Percentiles rank a stretch among this genome's conserved stretches.
Evolutionary conservation across 495 filamentous ascomycete species (phyloP).

Genomic region (Hypoxylon crocopeplum): DNA sequence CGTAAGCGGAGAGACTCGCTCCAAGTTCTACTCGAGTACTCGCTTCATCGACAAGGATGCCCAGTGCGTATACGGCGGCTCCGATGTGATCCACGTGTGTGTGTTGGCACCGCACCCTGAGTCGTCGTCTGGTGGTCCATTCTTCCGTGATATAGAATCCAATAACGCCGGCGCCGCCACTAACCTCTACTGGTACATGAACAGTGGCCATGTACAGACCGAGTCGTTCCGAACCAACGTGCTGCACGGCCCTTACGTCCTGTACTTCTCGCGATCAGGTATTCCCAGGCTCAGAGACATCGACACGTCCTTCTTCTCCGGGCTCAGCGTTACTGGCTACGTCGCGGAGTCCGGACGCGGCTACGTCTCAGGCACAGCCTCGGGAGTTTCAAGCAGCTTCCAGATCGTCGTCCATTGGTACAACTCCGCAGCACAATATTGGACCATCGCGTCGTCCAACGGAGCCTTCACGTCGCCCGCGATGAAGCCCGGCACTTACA

Average conservation of each 20-base stretch:
- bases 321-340: slow-evolving; percentile 64
- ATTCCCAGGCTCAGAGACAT: slow-evolving; percentile 54
- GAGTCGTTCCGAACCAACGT: slow-evolving; percentile 65
- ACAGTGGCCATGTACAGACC: slow-evolving; percentile 68
- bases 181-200: slow-evolving; percentile 74
- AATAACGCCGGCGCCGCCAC: slow-evolving; percentile 66
- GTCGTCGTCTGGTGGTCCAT: slow-evolving; percentile 62
- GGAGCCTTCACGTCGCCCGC: slow-evolving; percentile 66
- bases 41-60: slow-evolving; percentile 71
- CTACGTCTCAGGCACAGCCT: slow-evolving; percentile 65
- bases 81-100: slow-evolving; percentile 56
- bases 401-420: slow-evolving; percentile 70
- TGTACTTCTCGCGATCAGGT: slow-evolving; percentile 66
- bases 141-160: slow-evolving; percentile 69
- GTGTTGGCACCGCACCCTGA: slow-evolving; percentile 60
- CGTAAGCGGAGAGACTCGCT: slow-evolving; percentile 66
- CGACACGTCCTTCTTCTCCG: slow-evolving; percentile 66
- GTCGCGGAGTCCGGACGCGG: slow-evolving; percentile 61
- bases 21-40: slow-evolving; percentile 72
- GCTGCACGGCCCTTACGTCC: slow-evolving; percentile 72
- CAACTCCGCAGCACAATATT: slow-evolving; percentile 69
- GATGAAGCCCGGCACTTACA: slow-evolving; percentile 73
- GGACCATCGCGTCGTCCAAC: slow-evolving; percentile 60
- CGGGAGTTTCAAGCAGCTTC: slow-evolving; percentile 53
- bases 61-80: slow-evolving; percentile 62